phyloP scores from a whole-genome alignment of 768 basidiomycete genomes.

The Pulveroboletus sp. region DNA sequence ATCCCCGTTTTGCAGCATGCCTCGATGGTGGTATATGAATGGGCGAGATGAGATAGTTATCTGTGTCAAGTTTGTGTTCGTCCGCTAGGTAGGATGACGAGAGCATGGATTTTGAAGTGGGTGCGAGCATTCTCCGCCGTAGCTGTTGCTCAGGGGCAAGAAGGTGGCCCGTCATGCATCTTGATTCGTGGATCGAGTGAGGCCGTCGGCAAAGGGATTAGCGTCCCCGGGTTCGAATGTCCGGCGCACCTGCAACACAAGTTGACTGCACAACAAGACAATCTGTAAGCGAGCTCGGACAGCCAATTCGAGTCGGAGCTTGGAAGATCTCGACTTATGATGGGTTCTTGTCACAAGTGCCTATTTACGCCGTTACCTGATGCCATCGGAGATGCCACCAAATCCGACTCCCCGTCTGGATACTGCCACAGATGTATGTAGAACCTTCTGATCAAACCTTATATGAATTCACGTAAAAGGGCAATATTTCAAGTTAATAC shows the following conservation, averaged over 20 bases:
- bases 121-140: not conserved
- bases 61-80: no score
- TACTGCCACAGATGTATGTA: not conserved
- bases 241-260: constrained; percentile 1
- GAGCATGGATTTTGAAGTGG: not conserved
- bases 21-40: no score
- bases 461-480: constrained; percentile 13
- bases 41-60: no score
- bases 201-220: not conserved
- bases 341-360: not conserved
- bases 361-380: constrained; percentile 1
- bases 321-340: not conserved
- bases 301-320: constrained; percentile 7
- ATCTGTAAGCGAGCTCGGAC: constrained; percentile 4
- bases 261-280: constrained; percentile 3
- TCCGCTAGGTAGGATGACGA: not conserved
- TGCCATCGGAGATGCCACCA: constrained; percentile 19
- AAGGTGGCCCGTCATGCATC: constrained; percentile 5
- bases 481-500: not conserved
- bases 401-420: constrained; percentile 12
- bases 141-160: constrained; percentile 3
- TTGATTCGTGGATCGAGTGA: not conserved
- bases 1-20: no score
- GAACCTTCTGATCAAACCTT: constrained; percentile 12
- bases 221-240: constrained; percentile 3